Base-by-base conservation (phyloP, 2,329 filamentous ascomycete species). In the Arachnomyces sp. region DNA sequence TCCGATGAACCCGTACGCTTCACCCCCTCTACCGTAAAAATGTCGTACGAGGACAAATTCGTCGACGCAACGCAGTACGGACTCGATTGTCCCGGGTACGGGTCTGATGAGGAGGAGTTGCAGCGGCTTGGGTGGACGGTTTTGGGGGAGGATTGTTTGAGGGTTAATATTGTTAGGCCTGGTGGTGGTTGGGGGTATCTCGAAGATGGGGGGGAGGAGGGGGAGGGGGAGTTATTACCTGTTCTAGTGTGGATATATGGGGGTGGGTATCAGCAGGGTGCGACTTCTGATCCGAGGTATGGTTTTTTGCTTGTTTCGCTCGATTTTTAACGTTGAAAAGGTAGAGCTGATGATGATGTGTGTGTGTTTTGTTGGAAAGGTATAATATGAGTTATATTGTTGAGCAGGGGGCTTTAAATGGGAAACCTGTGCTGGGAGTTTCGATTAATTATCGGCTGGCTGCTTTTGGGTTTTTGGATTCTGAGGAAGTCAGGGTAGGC, bases 361-460 rank as follows among this genome's bases (percentile, higher is more conserved):
- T 6, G 4, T 31, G n/a, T n/a, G n/a, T n/a, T n/a, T n/a, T n/a
- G n/a, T n/a, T n/a, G n/a, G n/a, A n/a, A n/a, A 58, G 55, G 36
- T 58, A 58, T 7, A 58, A 58, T n/a, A 52, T 58, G 55, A 58
- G 52, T 13, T 58, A 58, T 37, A 48, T 58, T 5, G 43, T 56
- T 7, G 48, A 47, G 13, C 55, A 58, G 35, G 53, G 55, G 4
- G 52, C 47, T 5, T 31, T 54, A 20, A 56, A 52, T 31, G 49
- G 39, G 4, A 57, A 55, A 15, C 53, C 55, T 1, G 51, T 57
- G 5, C n/a, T 58, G 9, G 54, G 55, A 1, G 51, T 58, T 11
- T 58, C 55, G 18, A 58, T 58, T 17, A 58, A 57, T 16, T 58
- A 58, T 16, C 53, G 55, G 7, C 8, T 58, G 25, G 47, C 55